Evolutionary conservation across 257 asterid species (phyloP).

Genomic region (Coffea canephora): DNA sequence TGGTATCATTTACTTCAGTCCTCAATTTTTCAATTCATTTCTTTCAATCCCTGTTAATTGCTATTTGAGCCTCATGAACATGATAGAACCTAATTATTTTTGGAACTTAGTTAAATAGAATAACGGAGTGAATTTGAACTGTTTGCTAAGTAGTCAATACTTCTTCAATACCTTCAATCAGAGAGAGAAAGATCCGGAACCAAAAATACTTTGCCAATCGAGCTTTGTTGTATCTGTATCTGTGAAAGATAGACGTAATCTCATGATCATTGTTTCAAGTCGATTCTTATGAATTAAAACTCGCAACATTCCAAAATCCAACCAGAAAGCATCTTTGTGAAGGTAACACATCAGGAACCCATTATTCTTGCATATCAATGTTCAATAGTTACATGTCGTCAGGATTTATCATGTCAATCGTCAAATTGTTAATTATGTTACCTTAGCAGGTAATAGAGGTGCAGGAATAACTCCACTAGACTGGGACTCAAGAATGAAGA

Average conservation of each 20-base stretch:
- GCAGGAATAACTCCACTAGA: slow-evolving; percentile 49
- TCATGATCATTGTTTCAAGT: neutral
- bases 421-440: neutral
- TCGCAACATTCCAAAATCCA: neutral
- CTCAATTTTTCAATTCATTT: neutral
- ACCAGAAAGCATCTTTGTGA: neutral
- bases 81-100: neutral
- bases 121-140: neutral
- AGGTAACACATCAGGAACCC: neutral
- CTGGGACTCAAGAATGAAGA: slow-evolving; percentile 81
- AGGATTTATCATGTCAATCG: neutral
- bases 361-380: neutral
- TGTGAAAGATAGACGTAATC: neutral
- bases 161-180: neutral
- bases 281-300: neutral
- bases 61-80: neutral
- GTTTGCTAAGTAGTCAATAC: neutral
- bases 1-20: slow-evolving; percentile 35
- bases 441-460: slow-evolving; percentile 51
- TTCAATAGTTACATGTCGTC: neutral
- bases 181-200: neutral
- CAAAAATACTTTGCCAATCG: neutral
- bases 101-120: neutral
- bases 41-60: neutral
- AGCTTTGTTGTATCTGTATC: neutral